phyloP scores from a whole-genome alignment of 495 filamentous ascomycete species.

The Endocarpon pusillum region DNA sequence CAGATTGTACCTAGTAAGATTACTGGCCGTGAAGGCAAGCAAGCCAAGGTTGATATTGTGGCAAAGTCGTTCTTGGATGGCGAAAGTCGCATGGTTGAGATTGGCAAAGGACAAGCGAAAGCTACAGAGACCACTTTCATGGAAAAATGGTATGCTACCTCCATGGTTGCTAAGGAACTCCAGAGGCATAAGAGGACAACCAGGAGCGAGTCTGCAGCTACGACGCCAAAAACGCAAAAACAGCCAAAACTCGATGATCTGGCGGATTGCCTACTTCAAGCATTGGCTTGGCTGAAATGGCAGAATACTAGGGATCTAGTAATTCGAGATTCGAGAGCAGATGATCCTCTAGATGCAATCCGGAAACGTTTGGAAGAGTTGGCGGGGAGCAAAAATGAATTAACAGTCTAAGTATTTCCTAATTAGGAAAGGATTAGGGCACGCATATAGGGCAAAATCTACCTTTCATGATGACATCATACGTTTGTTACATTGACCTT shows the following conservation, averaged over 20 bases:
- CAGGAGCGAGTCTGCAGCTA: background rate
- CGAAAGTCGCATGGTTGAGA: constrained; percentile 1
- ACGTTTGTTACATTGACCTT: no score
- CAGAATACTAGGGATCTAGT: no score
- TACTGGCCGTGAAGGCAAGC: constrained; percentile 29
- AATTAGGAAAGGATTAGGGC: no score
- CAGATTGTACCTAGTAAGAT: constrained; percentile 14
- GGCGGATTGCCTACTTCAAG: constrained; percentile 78
- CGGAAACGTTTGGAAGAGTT: no score
- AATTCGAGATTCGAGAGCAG: no score
- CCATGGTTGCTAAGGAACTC: constrained; percentile 7
- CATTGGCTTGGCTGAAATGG: constrained; percentile 74
- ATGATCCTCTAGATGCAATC: no score
- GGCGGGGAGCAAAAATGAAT: no score
- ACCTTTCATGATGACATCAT: no score
- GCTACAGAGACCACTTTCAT: constrained; percentile 27
- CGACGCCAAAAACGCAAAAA: constrained; percentile 4
- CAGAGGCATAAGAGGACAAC: constrained; percentile 12
- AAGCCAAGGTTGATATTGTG: constrained; percentile 48
- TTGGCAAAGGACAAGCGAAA: constrained; percentile 11
- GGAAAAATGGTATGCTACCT: constrained; percentile 21
- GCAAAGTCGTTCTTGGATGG: constrained; percentile 33
- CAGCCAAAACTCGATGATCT: constrained; percentile 69
- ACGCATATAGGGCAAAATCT: no score
- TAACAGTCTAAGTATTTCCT: no score